These are phyloP conservation scores for Schwanniomyces occidentalis DNA, from an alignment of 805 yeast species.

Conservation along the genomic window DNA sequence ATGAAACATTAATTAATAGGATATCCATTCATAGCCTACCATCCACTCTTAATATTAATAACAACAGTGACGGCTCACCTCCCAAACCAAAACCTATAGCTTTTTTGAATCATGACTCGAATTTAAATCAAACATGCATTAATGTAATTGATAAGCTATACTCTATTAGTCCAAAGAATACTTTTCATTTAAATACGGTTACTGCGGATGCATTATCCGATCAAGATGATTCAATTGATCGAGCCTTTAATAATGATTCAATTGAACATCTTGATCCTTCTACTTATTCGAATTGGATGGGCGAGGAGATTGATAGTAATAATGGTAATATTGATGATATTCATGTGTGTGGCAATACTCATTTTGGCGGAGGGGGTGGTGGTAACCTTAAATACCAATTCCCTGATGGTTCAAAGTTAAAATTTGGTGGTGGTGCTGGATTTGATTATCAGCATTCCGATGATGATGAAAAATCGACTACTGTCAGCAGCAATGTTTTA, in stretches of 20 bases:
- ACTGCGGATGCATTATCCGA: neutral
- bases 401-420: constrained; percentile 22
- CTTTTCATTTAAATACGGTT: constrained; percentile 32
- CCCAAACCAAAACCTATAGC: too few species aligned
- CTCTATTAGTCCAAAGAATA: constrained; percentile 42
- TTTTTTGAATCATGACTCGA: too few species aligned
- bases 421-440: constrained; percentile 31
- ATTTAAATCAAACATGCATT: too few species aligned
- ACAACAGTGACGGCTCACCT: too few species aligned
- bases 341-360: constrained; percentile 7
- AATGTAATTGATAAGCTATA: constrained; percentile 39
- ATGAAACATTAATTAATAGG: constrained; percentile 14
- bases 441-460: constrained; percentile 19
- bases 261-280: constrained; percentile 1
- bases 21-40: constrained; percentile 14
- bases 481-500: neutral
- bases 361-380: constrained; percentile 29
- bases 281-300: neutral
- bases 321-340: neutral
- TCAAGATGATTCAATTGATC: neutral
- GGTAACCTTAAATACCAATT: constrained; percentile 19
- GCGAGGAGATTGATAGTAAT: neutral
- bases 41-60: constrained; percentile 11
- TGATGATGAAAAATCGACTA: neutral
- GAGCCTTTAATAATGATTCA: neutral